A percentile compares a stretch with the other conserved stretches of the same genome.
These are phyloP conservation scores for Calophaca sinica DNA, from an alignment of 306 rosid genomes.

Conservation along the genomic window DNA sequence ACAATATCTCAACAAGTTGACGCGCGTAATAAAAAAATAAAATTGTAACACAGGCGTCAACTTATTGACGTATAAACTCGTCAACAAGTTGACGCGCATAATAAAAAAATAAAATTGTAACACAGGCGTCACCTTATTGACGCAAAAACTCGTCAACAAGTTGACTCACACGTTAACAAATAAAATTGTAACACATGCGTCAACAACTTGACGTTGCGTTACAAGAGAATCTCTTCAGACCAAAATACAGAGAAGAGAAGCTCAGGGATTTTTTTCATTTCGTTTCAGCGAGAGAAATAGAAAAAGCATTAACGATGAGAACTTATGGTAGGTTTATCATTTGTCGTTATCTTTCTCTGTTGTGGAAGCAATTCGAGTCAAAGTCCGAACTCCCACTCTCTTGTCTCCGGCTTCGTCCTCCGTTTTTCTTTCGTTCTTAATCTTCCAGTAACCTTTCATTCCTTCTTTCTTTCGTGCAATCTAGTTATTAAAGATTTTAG, in stretches of 20 bases:
- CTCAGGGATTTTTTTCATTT: not conserved
- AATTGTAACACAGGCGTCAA: too few species aligned
- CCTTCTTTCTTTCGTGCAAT: not conserved
- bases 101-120: too few species aligned
- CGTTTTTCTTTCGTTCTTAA: constrained; percentile 48
- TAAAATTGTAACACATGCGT: too few species aligned
- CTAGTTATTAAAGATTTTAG: not conserved
- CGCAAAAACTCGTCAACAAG: too few species aligned
- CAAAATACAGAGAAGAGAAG: constrained; percentile 1
- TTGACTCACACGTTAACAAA: too few species aligned
- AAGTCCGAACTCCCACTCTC: not conserved
- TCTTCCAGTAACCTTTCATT: constrained; percentile 52
- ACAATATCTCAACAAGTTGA: too few species aligned
- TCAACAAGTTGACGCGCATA: too few species aligned
- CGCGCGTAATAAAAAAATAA: too few species aligned
- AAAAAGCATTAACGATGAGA: constrained; percentile 46
- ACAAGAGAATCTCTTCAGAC: not conserved
- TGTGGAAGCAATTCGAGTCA: constrained; percentile 39
- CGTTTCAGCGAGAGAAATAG: not conserved
- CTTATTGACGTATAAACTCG: too few species aligned
- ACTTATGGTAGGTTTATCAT: constrained; percentile 27
- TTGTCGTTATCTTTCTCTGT: constrained; percentile 39
- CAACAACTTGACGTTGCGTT: too few species aligned
- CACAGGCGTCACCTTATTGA: too few species aligned
- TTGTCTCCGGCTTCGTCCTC: constrained; percentile 30